Percentiles rank a stretch among this genome's conserved stretches.
Evolutionary conservation across 257 asterid species (phyloP).

Genomic region (Penstemon eatonii): DNA sequence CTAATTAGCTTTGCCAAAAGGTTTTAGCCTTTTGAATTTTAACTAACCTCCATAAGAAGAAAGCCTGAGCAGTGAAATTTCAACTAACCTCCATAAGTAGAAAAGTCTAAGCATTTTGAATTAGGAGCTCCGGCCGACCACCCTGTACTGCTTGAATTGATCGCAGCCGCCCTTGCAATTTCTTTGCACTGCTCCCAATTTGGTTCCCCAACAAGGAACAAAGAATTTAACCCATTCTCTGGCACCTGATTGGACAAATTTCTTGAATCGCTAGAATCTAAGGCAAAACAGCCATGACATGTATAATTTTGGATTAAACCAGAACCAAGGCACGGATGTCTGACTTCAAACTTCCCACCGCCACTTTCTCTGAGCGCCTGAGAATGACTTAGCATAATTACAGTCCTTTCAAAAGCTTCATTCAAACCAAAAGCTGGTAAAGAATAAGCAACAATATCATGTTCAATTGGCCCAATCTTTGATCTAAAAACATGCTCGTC

Average conservation of each 20-base stretch:
- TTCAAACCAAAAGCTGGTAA: conserved; percentile 75
- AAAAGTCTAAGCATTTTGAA: conserved; percentile 62
- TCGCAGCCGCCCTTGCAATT: conserved; percentile 65
- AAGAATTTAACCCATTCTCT: conserved; percentile 30
- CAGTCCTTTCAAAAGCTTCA: conserved; percentile 73
- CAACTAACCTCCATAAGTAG: conserved; percentile 58
- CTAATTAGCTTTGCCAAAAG: neutral
- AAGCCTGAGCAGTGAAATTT: conserved; percentile 53
- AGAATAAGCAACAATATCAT: conserved; percentile 55
- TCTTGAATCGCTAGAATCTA: conserved; percentile 26
- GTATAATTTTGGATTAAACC: conserved; percentile 59
- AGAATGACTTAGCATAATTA: conserved; percentile 60
- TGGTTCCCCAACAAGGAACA: conserved; percentile 60
- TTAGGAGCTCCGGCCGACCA: conserved; percentile 29
- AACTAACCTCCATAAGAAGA: conserved; percentile 59
- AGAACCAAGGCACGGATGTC: conserved; percentile 74
- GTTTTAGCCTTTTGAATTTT: neutral
- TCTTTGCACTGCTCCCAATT: conserved; percentile 67
- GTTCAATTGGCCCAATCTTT: conserved; percentile 49
- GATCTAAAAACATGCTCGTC: conserved; percentile 48
- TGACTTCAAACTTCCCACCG: conserved; percentile 51
- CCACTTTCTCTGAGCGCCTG: conserved; percentile 41
- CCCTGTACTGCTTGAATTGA: conserved; percentile 57
- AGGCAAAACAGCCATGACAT: conserved; percentile 58
- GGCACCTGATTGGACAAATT: conserved; percentile 25